Conservation (phyloP, 345 rosid genomes). For the Syzygium grande region DNA sequence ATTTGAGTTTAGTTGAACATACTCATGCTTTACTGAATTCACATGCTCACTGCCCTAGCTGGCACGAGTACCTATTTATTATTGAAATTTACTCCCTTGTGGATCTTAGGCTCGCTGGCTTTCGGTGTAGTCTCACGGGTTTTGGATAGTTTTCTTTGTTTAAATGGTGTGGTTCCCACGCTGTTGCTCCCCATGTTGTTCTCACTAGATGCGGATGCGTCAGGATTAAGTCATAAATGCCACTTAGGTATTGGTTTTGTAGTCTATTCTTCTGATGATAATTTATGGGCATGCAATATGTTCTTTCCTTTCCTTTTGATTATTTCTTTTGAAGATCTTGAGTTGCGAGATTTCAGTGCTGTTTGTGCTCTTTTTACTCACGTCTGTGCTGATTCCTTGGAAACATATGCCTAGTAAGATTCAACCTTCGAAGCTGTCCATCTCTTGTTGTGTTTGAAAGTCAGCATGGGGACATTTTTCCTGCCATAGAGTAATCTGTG, state of each 20-base stretch:
- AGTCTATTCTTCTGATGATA: not conserved
- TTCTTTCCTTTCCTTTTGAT: not conserved
- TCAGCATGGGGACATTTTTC: not conserved
- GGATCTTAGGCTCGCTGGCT: not conserved
- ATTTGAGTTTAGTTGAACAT: not conserved
- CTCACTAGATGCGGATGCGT: not conserved
- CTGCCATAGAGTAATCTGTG: not conserved
- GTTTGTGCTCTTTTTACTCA: not conserved
- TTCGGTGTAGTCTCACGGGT: not conserved
- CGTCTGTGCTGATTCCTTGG: not conserved
- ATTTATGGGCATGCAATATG: not conserved
- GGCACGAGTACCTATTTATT: not conserved
- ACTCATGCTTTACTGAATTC: not conserved
- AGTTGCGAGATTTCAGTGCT: not conserved
- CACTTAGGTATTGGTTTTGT: not conserved
- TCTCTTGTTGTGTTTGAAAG: not conserved
- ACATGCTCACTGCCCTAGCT: not conserved
- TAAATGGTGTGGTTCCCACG: not conserved
- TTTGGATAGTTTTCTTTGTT: not conserved
- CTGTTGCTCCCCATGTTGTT: not conserved
- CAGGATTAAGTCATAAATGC: not conserved
- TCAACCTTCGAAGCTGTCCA: not conserved
- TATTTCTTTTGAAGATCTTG: not conserved
- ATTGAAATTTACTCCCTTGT: not conserved
- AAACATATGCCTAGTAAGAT: not conserved